Evolutionary conservation across 176 grass and related monocot species (phyloP).

Genomic region (Triticum turgidum): DNA sequence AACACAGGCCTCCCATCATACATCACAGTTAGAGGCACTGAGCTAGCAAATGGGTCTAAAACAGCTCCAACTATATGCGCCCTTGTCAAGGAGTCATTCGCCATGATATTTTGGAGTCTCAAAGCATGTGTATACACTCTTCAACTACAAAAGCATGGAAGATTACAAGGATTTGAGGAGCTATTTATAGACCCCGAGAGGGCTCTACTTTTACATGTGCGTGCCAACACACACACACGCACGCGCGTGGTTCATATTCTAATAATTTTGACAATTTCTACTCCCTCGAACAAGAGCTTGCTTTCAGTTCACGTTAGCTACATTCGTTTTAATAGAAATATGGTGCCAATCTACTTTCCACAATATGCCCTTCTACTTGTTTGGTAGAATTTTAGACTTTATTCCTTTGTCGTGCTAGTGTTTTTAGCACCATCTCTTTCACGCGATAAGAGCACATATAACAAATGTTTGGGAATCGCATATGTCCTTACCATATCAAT

Average conservation of each 20-base stretch:
- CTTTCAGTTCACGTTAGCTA: no score
- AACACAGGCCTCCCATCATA: constrained; percentile 66
- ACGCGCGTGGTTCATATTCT: constrained; percentile 19
- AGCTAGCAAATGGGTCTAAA: constrained; percentile 52
- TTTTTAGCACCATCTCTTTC: background rate
- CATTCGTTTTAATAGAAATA: no score
- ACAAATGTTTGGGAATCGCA: background rate
- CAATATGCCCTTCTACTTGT: constrained; percentile 42
- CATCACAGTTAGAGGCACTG: constrained; percentile 47
- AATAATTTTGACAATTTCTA: background rate
- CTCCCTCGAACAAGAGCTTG: no score
- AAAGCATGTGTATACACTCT: constrained; percentile 2
- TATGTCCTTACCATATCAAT: constrained; percentile 24
- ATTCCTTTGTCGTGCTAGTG: background rate
- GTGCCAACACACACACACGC: background rate
- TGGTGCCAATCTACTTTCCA: background rate
- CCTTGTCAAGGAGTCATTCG: constrained; percentile 55
- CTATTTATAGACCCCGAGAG: constrained; percentile 36
- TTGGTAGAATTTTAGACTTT: constrained; percentile 24
- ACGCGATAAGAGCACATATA: constrained; percentile 2
- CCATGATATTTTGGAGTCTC: constrained; percentile 29
- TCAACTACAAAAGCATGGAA: constrained; percentile 12
- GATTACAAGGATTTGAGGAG: background rate
- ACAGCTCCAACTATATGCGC: constrained; percentile 70
- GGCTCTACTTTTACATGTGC: background rate